Base-by-base conservation (phyloP, 2,329 filamentous ascomycete species). In the Keithomyces neogunnii region DNA sequence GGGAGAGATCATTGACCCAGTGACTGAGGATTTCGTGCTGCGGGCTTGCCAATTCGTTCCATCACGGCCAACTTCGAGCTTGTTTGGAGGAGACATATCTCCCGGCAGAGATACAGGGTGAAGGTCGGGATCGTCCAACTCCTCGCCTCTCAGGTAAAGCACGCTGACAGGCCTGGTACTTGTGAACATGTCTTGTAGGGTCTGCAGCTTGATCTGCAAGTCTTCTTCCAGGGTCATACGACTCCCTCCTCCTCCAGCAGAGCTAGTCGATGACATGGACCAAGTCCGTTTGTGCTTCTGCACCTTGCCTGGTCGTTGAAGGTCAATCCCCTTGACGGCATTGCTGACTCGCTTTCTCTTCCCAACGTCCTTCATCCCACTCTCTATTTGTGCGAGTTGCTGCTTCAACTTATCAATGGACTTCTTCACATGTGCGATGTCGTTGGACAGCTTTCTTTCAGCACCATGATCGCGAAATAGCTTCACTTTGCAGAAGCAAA, bases 401-500 rank as follows among this genome's bases (percentile, higher is more conserved):
- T 96, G 90, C 68, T 95, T 95, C 45, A 96, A 73, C 69, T 96
- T 97, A 63, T 96, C 92, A 59, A 97, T 96, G 0, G 87, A 89
- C 71, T 96, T 97, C 69, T 95, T 95, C 57, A 97, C 88, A 62
- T 97, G 92, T 0, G 89, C 88, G 7, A 96, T 81, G 59, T 97
- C 92, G 63, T 97, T 97, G 13, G 91, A 91, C 1, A 97, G 77
- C 66, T 97, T 97, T 48, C 92, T 83, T 68, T 97, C 92, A 0
- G 93, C 93, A 29, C 92, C 92, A 61, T 97, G 93, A 63, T 97
- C 92, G 56, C 92, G 82, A 76, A 97, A 97, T 3, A 97, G 81
- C 68, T 97, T 97, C 54, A 96, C 92, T 69, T 95, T 96, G 77
- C 92, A 96, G 68, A 86, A 97, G 67, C 88, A 92, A 28, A 96